These are phyloP conservation scores for Calophaca sinica DNA, from an alignment of 306 rosid species.

Conservation along the genomic window DNA sequence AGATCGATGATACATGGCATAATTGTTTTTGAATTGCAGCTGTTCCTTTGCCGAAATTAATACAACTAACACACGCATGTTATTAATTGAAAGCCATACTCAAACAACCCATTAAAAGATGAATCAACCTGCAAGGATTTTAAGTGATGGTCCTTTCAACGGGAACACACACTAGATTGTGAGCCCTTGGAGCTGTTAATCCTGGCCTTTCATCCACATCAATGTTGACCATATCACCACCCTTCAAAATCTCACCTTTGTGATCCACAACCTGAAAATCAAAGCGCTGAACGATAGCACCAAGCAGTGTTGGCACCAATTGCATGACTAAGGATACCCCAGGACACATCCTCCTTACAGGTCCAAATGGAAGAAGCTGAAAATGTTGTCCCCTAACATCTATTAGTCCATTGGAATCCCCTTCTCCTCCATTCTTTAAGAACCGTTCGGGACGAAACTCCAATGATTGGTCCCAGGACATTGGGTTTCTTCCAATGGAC, in stretches of 20 bases:
- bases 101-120: no score
- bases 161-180: background rate
- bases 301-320: conserved; percentile 43
- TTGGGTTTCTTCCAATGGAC: conserved; percentile 58
- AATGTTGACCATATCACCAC: background rate
- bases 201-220: conserved; percentile 43
- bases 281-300: conserved; percentile 53
- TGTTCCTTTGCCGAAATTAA: no score
- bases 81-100: no score
- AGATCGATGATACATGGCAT: no score
- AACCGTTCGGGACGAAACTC: conserved; percentile 51
- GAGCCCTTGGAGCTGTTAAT: conserved; percentile 45
- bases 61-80: no score
- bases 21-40: no score
- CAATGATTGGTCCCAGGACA: conserved; percentile 47
- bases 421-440: no score
- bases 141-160: background rate
- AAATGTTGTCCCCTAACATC: conserved; percentile 47
- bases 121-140: no score
- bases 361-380: conserved; percentile 54
- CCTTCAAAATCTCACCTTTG: conserved; percentile 1
- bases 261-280: conserved; percentile 42
- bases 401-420: background rate
- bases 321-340: conserved; percentile 43
- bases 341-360: conserved; percentile 60